These are phyloP conservation scores for Durio zibethinus DNA, from an alignment of 345 rosid species.

Conservation along the genomic window DNA sequence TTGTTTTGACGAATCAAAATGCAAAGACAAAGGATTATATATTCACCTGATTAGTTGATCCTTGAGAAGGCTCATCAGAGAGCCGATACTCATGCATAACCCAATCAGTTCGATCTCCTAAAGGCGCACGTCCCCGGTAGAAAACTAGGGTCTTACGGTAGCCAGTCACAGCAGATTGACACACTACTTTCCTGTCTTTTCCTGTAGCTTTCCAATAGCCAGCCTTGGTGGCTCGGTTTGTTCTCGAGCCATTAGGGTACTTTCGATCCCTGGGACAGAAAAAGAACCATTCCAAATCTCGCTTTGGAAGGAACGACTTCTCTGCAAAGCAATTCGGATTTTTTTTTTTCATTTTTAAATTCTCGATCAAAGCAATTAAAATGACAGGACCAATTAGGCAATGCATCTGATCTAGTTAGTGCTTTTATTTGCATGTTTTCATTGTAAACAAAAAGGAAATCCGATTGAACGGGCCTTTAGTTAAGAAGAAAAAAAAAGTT, in stretches of 20 bases:
- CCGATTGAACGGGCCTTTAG: constrained; percentile 11
- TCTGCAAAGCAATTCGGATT: constrained; percentile 38
- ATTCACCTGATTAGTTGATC: constrained; percentile 54
- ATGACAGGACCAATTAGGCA: background rate
- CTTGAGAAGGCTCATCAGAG: constrained; percentile 48
- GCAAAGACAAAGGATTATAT: background rate
- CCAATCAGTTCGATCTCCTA: constrained; percentile 73
- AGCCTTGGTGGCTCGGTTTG: constrained; percentile 82
- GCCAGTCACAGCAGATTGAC: constrained; percentile 48
- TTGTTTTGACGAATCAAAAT: background rate
- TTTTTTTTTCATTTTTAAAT: background rate
- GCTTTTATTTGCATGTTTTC: background rate
- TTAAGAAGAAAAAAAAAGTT: constrained; percentile 16
- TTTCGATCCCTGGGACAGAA: constrained; percentile 82
- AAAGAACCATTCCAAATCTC: constrained; percentile 95
- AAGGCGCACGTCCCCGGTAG: constrained; percentile 74
- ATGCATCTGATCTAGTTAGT: background rate
- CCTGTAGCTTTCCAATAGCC: constrained; percentile 98
- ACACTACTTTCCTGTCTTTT: constrained; percentile 66
- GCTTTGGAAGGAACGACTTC: constrained; percentile 68
- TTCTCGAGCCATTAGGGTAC: constrained; percentile 75
- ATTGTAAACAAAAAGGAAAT: background rate
- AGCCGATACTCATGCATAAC: constrained; percentile 89
- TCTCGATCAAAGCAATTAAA: background rate
- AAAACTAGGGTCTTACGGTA: constrained; percentile 82